Conservation (phyloP, 495 filamentous ascomycete species). For the Xylaria palmicola region DNA sequence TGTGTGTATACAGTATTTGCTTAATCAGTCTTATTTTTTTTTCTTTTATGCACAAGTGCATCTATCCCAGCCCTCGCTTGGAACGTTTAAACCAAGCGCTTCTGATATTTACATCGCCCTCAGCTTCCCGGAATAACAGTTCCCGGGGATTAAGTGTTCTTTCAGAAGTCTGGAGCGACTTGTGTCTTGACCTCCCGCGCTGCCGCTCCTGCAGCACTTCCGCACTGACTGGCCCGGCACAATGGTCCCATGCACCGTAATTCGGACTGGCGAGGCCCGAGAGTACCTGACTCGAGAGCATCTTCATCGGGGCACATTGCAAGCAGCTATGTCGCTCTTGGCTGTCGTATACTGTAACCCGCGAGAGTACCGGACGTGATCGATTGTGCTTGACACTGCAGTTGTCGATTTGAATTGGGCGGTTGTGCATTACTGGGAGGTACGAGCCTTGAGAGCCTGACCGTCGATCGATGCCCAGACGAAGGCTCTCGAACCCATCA, state of each 20-base stretch:
- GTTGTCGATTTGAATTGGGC: not conserved
- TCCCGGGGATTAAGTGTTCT: conserved; percentile 10
- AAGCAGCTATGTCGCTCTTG: not conserved
- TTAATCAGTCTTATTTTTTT: too few relatives aligned
- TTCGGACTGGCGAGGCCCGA: not conserved
- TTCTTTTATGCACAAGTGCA: not conserved
- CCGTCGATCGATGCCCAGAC: not conserved
- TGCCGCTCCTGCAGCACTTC: not conserved
- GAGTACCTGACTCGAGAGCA: not conserved
- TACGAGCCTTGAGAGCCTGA: not conserved
- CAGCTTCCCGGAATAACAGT: not conserved
- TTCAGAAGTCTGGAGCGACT: not conserved
- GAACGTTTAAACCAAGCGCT: conserved; percentile 4
- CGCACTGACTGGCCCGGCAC: not conserved
- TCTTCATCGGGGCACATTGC: not conserved
- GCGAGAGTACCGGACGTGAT: not conserved
- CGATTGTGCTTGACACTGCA: not conserved
- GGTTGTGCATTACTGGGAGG: not conserved
- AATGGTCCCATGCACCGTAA: too few relatives aligned
- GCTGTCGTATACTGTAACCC: not conserved
- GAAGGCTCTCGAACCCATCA: not conserved
- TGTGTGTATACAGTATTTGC: too few relatives aligned
- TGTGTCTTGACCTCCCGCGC: not conserved
- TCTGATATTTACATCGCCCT: conserved; percentile 5
- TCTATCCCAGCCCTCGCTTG: not conserved